Percentiles rank a stretch among this genome's conserved stretches.
Conservation (phyloP, 192 early-diverging fungal genomes). For the Chytriomyces sp. region DNA sequence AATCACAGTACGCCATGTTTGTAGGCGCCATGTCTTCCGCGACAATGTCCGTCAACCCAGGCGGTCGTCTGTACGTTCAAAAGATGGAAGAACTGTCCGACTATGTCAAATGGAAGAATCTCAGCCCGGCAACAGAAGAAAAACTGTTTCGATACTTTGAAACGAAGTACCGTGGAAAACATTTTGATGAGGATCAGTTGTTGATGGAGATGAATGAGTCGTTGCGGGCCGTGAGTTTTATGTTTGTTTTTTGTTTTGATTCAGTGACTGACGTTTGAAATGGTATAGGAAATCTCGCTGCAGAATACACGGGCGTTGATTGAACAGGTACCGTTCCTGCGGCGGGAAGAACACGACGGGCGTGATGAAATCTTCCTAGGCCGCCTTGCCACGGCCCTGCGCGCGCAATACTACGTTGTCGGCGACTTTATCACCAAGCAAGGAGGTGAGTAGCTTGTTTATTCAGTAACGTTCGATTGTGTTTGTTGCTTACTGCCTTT, state of each 20-base stretch:
- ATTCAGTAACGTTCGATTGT: not conserved
- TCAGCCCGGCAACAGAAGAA: conserved; percentile 16
- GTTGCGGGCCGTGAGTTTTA: not conserved
- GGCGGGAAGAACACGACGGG: conserved; percentile 41
- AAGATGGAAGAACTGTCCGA: conserved; percentile 49
- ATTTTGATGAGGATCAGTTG: conserved; percentile 36
- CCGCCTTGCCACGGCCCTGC: conserved; percentile 44
- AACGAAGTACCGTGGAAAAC: conserved; percentile 52
- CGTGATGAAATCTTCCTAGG: conserved; percentile 52
- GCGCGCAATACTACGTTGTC: conserved; percentile 25
- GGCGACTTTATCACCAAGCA: conserved; percentile 36
- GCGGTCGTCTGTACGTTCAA: conserved; percentile 18
- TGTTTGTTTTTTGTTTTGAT: too few relatives aligned
- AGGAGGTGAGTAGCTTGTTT: conserved; percentile 11
- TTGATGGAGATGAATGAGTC: not conserved
- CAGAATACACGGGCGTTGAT: conserved; percentile 52
- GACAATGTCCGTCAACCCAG: conserved; percentile 36
- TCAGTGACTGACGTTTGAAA: too few relatives aligned
- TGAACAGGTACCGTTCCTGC: conserved; percentile 52
- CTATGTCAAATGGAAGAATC: conserved; percentile 51
- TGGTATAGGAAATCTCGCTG: conserved; percentile 48
- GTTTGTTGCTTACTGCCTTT: too few relatives aligned
- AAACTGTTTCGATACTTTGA: conserved; percentile 46
- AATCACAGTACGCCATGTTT: not conserved
- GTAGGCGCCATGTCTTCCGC: conserved; percentile 39